phyloP scores from a whole-genome alignment of 2,329 filamentous ascomycete species.

The Botrytis deweyae region DNA sequence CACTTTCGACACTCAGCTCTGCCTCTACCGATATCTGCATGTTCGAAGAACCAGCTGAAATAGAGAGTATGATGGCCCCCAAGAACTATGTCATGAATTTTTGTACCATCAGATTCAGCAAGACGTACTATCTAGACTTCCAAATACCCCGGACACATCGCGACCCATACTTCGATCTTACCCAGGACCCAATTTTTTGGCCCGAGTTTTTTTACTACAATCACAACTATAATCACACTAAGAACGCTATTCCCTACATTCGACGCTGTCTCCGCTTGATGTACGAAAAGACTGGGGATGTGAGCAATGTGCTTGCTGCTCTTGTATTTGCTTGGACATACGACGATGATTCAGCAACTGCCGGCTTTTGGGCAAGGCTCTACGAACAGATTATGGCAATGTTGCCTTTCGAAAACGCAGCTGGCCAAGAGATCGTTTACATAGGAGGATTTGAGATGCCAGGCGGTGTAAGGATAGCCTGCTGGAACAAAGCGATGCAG shows the following conservation, averaged over 20 bases:
- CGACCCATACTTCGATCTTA: not conserved
- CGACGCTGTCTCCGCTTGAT: not conserved
- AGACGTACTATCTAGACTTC: not conserved
- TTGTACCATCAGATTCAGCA: not conserved
- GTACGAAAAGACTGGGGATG: not conserved
- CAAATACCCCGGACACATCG: not conserved
- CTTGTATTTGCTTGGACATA: not conserved
- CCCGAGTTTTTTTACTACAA: not conserved
- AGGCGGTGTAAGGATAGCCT: not conserved
- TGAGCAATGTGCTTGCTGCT: not conserved
- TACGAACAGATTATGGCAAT: not conserved
- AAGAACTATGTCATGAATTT: not conserved
- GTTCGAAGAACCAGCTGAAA: not conserved
- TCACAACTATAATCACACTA: not conserved
- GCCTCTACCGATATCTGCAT: not conserved
- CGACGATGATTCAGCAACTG: not conserved
- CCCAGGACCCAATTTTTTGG: not conserved
- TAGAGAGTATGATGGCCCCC: not conserved
- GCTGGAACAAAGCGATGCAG: conserved; percentile 1
- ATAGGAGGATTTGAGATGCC: not conserved
- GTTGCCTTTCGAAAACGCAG: not conserved
- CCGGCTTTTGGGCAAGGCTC: not conserved
- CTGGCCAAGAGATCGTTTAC: not conserved
- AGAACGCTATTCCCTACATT: not conserved
- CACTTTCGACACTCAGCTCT: not conserved